Evolutionary conservation across 768 basidiomycete species (phyloP).

Genomic region (Obba rivulosa): DNA sequence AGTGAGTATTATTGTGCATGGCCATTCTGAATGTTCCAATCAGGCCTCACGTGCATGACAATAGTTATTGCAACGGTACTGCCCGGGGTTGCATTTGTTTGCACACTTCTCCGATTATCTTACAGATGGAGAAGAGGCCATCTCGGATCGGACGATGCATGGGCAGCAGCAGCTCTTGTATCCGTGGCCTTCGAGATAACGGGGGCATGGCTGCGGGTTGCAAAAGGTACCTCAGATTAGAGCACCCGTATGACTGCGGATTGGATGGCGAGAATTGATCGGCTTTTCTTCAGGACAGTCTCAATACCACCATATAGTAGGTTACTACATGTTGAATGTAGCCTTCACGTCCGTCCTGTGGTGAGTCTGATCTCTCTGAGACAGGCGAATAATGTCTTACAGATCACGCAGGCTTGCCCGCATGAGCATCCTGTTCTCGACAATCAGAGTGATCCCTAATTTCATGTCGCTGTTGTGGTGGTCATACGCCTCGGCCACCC

Average conservation of each 20-base stretch:
- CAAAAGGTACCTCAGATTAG: no score
- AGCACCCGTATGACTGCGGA: no score
- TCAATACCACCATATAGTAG: slow-evolving; percentile 5
- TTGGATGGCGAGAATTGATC: no score
- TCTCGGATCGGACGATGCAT: slow-evolving; percentile 13
- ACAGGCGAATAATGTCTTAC: background rate
- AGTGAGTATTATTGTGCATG: background rate
- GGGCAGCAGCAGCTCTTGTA: slow-evolving; percentile 9
- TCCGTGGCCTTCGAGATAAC: slow-evolving; percentile 7
- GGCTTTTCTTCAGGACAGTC: background rate
- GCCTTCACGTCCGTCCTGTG: slow-evolving; percentile 14
- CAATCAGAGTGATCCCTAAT: slow-evolving; percentile 11
- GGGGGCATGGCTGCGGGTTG: slow-evolving; percentile 10
- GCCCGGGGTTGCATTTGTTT: slow-evolving; percentile 2
- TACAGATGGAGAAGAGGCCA: slow-evolving; percentile 9
- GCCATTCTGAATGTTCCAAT: background rate
- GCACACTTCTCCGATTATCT: slow-evolving; percentile 10
- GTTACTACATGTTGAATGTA: slow-evolving; percentile 13
- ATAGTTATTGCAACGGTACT: slow-evolving; percentile 13
- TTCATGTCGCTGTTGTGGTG: slow-evolving; percentile 9
- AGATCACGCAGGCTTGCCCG: slow-evolving; percentile 8
- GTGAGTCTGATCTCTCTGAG: background rate
- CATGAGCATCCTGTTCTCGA: slow-evolving; percentile 13
- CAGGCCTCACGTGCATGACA: background rate
- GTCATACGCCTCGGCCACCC: slow-evolving; percentile 3